Base-by-base conservation (phyloP, 768 basidiomycete species). In the Tylopilus vinaceipallidus region DNA sequence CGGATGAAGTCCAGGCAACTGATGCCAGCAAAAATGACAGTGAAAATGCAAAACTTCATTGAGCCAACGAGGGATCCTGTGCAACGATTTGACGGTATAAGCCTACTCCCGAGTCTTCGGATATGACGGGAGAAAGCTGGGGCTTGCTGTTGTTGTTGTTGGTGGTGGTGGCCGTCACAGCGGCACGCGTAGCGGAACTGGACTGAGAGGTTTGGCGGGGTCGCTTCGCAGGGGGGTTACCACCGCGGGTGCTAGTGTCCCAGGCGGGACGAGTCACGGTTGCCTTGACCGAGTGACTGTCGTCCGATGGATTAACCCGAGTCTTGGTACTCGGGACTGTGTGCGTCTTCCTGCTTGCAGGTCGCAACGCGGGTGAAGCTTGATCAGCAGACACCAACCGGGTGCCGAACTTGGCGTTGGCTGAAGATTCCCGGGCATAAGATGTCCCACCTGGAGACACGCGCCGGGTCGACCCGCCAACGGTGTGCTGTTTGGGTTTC, bases 351-450 rank as follows among this genome's bases (percentile, higher is more conserved):
- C 86, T 82, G 64, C 83, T 88, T 6, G 80, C 74, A 7, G 87
- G 80, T 26, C 89, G 83, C 36, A 71, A 43, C 13, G 63, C 57
- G 39, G 67, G 64, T 3, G 75, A 68, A 35, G 34, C 37, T 40
- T 70, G 68, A 33, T 89, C 86, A 40, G 75, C 78, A 20, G 87
- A 81, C 39, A 95, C 73, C 32, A 95, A 73, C 16, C 94, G 82
- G 35, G 83, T 81, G 19, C 91, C 94, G 70, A 97, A 95, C 69
- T 97, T 97, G 51, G 93, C 94, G 60, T 93, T 90, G 16, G 90
- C 91, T 44, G 87, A 88, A 8, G 89, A 91, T 68, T 90, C 86
- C 44, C 88, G 76, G 9, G 80, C 84, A 58, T 89, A 90, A 12
- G 84, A 79, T 13, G 74, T 67, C 40, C 68, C 62, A 68, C 68